Conservation (phyloP, 2,329 filamentous ascomycete genomes). For the Pseudocercospora cruenta region DNA sequence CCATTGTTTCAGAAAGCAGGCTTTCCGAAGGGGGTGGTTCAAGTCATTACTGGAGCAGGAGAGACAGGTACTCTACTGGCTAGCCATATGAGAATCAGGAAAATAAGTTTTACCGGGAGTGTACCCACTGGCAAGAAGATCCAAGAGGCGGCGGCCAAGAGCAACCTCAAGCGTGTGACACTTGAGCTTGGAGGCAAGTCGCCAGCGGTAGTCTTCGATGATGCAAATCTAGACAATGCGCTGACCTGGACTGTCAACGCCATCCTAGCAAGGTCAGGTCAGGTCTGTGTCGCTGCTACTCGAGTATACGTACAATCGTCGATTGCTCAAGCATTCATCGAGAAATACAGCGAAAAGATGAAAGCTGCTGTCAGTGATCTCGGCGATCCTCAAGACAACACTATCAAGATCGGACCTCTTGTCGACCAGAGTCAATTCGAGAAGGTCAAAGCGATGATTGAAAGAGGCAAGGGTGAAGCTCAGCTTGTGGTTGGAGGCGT, state of each 20-base stretch:
- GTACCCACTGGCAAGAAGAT: constrained; percentile 63
- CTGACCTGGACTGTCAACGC: constrained; percentile 44
- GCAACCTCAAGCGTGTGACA: constrained; percentile 61
- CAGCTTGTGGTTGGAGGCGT: constrained; percentile 27
- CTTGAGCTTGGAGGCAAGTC: constrained; percentile 67
- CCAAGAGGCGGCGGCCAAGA: constrained; percentile 57
- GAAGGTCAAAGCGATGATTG: constrained; percentile 43
- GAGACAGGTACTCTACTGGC: constrained; percentile 62
- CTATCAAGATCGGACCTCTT: constrained; percentile 56
- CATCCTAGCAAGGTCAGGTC: constrained; percentile 56
- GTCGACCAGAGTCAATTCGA: constrained; percentile 62
- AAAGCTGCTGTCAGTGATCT: constrained; percentile 38
- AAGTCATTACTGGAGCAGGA: constrained; percentile 63
- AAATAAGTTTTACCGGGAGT: constrained; percentile 67
- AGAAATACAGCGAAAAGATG: constrained; percentile 49
- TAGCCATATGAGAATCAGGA: constrained; percentile 61
- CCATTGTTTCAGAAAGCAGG: constrained; percentile 58
- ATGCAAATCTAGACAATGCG: constrained; percentile 55
- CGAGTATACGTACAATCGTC: constrained; percentile 60
- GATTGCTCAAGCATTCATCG: constrained; percentile 50
- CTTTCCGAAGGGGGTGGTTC: constrained; percentile 65
- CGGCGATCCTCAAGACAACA: constrained; percentile 49
- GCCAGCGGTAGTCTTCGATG: constrained; percentile 59
- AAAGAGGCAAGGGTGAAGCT: constrained; percentile 20
- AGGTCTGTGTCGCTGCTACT: constrained; percentile 55